phyloP scores from a whole-genome alignment of 208 protist species.

The Trichomonas tenax region DNA sequence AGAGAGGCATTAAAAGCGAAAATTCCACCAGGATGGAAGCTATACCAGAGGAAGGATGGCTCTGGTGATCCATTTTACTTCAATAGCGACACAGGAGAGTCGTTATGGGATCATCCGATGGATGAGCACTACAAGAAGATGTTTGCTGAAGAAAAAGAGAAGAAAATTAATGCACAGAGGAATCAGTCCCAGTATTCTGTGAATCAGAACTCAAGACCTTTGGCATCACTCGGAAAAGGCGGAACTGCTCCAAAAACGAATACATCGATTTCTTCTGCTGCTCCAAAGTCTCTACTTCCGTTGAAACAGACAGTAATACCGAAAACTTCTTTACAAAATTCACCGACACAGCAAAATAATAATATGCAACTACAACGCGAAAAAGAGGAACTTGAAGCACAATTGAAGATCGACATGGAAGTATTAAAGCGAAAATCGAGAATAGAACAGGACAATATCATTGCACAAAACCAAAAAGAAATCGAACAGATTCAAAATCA shows the following conservation, averaged over 20 bases:
- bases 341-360: neutral
- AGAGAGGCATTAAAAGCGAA: neutral
- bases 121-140: neutral
- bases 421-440: neutral
- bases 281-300: neutral
- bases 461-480: neutral
- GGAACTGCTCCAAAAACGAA: neutral
- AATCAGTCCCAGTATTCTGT: neutral
- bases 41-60: neutral
- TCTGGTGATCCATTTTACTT: neutral
- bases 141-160: neutral
- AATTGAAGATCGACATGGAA: neutral
- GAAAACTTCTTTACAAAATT: neutral
- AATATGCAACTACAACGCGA: neutral
- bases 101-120: neutral
- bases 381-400: neutral
- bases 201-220: neutral
- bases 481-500: neutral
- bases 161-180: neutral
- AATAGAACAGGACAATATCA: neutral
- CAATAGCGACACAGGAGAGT: neutral
- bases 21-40: neutral
- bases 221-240: neutral
- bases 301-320: neutral
- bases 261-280: neutral